Percentiles rank a stretch among this genome's conserved stretches.
phyloP scores from a whole-genome alignment of 2,329 filamentous ascomycete genomes.

The Biscogniauxia mediterranea region DNA sequence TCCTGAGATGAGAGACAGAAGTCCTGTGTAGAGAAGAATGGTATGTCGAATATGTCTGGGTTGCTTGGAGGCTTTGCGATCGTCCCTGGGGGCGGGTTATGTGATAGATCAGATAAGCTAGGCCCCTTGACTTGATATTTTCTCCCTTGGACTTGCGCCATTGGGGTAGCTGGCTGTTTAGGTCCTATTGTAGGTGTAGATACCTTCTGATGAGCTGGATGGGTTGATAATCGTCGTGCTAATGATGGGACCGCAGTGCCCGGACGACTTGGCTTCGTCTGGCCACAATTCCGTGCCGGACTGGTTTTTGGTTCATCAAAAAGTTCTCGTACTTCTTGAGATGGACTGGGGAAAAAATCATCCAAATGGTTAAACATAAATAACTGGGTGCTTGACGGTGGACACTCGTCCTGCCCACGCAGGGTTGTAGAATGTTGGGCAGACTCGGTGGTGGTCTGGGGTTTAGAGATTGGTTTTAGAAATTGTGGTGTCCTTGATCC shows the following conservation, averaged over 20 bases:
- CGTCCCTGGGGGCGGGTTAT: background rate
- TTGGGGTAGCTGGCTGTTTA: too few species aligned
- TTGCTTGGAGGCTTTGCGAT: conserved; percentile 2
- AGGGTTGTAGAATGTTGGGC: conserved; percentile 2
- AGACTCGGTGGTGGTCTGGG: background rate
- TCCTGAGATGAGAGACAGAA: conserved; percentile 47
- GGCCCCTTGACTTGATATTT: too few species aligned
- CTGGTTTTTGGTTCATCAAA: conserved; percentile 34
- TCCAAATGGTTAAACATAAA: conserved; percentile 50
- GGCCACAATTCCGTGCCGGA: background rate
- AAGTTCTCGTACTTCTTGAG: conserved; percentile 54
- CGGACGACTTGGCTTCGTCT: too few species aligned
- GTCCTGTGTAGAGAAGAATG: conserved; percentile 46
- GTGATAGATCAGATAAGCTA: background rate
- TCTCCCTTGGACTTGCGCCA: too few species aligned
- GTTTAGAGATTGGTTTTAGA: conserved; percentile 16
- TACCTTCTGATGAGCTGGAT: too few species aligned
- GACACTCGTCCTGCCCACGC: conserved; percentile 15
- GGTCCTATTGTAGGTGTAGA: too few species aligned
- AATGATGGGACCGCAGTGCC: too few species aligned
- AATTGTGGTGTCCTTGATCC: conserved; percentile 19
- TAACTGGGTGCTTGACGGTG: conserved; percentile 48
- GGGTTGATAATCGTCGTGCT: too few species aligned
- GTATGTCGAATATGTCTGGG: conserved; percentile 22
- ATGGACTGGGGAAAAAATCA: conserved; percentile 55